Base-by-base conservation (phyloP, 345 rosid species). In the Erysimum cheiranthoides region DNA sequence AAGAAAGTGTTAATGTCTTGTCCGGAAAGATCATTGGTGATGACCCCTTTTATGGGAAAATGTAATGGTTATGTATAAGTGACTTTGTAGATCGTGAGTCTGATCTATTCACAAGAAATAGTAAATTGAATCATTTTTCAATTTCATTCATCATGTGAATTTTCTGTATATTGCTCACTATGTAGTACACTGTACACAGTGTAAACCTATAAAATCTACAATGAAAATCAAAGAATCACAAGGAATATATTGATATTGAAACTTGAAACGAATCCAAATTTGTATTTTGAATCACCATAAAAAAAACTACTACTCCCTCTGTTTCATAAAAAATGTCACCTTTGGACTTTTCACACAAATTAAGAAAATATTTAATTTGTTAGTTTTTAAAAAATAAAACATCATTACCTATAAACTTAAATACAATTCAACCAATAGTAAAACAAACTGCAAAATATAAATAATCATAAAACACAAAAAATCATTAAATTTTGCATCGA, bases 1-100 rank as follows among this genome's bases (percentile, higher is more conserved):
- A 63, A 9, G 66, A 43, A 56, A 60, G 16, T 3, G 58, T 73
- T 66, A 59, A 66, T 67, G 77, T 52, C 53, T 5, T 78, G 64
- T 77, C 73, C 9, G 2, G 6, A 25, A 59, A 40, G 2, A 10
- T 40, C 32, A 28, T 49, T 78, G 73, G 81, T 72, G 34, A 78
- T 66, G 50, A 59, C 36, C 6, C 4, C 65, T 50, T 42, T 60
- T 59, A n/a, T 49, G 8, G 63, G 14, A 42, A 42, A 17, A 25
- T 54, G 73, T 36, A 71, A 65, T 61, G 59, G 58, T 61, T 16
- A 17, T 60, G 47, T 61, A 9, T 43, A 30, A 2, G 61, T 38
- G 64, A 39, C 32, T 61, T 76, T 16, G 31, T 51, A 18, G 13
- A 10, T 51, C 10, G 28, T 60, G 53, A 68, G 43, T 47, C 16